phyloP scores from a whole-genome alignment of 805 yeast species.

The Saccharomycopsis sp. region DNA sequence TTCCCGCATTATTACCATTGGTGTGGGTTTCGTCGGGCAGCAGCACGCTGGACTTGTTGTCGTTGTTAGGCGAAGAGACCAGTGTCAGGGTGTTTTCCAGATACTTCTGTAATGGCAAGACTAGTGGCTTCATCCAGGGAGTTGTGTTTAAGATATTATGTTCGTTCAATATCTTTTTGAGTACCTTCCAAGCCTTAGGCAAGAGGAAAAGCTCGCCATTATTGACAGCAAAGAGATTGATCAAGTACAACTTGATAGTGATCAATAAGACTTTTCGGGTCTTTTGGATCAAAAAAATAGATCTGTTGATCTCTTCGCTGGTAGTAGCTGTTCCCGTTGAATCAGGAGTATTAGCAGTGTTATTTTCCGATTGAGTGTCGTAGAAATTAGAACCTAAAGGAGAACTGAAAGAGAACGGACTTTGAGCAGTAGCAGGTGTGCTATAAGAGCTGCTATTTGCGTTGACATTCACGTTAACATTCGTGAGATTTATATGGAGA shows the following conservation, averaged over 20 bases:
- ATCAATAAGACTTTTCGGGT: constrained; percentile 8
- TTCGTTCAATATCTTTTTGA: constrained; percentile 12
- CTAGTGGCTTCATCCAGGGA: not conserved
- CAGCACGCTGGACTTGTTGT: not conserved
- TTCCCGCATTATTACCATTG: not conserved
- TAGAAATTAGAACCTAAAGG: not conserved
- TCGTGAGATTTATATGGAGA: not conserved
- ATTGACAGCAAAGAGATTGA: constrained; percentile 17
- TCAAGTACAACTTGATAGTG: constrained; percentile 12
- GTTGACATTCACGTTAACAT: not conserved
- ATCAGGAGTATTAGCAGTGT: no score
- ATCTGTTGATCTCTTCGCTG: not conserved
- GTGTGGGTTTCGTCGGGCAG: not conserved
- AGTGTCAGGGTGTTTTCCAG: not conserved
- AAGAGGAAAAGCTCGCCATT: constrained; percentile 19
- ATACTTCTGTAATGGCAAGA: not conserved
- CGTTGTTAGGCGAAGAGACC: not conserved
- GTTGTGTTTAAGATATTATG: constrained; percentile 17
- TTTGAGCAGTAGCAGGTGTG: not conserved
- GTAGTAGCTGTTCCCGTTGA: no score
- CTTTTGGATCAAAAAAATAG: not conserved
- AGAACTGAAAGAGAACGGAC: not conserved
- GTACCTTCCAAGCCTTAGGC: constrained; percentile 17
- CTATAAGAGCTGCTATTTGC: not conserved
- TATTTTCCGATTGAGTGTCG: not conserved